Percentiles rank a stretch among this genome's conserved stretches.
phyloP scores from a whole-genome alignment of 179 eudicot genomes.

The Carnegiea gigantea region DNA sequence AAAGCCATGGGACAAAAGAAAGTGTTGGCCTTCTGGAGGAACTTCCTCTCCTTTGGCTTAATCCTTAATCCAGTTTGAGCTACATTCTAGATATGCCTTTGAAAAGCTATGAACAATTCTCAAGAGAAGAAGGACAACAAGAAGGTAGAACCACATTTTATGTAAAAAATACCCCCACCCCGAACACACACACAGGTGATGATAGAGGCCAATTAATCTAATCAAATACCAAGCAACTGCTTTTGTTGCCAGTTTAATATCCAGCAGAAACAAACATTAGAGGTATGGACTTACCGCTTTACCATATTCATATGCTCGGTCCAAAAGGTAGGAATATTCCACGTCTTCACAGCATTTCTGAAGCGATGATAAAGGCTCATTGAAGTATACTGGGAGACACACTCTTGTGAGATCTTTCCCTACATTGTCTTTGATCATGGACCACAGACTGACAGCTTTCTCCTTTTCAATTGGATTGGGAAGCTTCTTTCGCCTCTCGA shows the following conservation, averaged over 20 bases:
- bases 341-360: conserved; percentile 94
- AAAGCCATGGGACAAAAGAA: no score
- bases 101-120: neutral
- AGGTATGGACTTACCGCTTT: conserved; percentile 57
- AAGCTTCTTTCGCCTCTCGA: conserved; percentile 70
- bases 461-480: conserved; percentile 88
- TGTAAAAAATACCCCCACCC: neutral
- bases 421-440: conserved; percentile 90
- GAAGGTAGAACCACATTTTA: neutral
- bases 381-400: conserved; percentile 93
- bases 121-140: neutral
- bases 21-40: no score
- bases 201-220: neutral
- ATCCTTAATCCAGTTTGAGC: neutral
- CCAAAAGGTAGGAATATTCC: conserved; percentile 85
- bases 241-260: neutral
- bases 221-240: neutral
- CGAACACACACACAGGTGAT: neutral
- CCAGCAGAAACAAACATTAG: conserved; percentile 2
- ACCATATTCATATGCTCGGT: conserved; percentile 79
- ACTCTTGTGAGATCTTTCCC: conserved; percentile 93
- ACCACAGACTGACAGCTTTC: conserved; percentile 89
- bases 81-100: no score
- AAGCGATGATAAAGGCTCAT: conserved; percentile 89
- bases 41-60: no score